Evolutionary conservation across 2,329 filamentous ascomycete species (phyloP).

Genomic region (Diplodia intermedia): DNA sequence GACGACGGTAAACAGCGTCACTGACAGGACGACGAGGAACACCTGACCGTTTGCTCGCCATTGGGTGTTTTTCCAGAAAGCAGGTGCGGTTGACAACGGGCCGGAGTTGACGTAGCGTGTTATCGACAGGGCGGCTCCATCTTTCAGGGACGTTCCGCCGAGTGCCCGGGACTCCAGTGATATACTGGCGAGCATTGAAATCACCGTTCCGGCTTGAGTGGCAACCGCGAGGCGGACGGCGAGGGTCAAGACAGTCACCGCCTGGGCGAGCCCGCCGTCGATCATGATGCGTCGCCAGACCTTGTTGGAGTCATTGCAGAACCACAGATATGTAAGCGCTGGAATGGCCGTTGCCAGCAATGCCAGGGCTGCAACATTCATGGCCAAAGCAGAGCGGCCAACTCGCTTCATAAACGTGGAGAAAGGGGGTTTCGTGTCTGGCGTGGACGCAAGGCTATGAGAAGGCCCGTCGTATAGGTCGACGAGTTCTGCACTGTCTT

Average conservation of each 20-base stretch:
- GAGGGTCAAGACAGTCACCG: background rate
- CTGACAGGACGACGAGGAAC: background rate
- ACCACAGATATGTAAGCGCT: background rate
- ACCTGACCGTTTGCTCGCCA: background rate
- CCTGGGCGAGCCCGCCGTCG: conserved; percentile 2
- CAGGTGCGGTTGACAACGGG: background rate
- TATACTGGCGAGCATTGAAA: background rate
- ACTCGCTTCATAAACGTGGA: background rate
- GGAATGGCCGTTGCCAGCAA: background rate
- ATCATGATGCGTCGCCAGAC: conserved; percentile 11
- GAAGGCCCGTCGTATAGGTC: too few relatives aligned
- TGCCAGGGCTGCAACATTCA: background rate
- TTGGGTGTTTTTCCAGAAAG: background rate
- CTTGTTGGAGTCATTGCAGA: background rate
- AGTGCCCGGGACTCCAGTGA: background rate
- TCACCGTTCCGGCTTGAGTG: background rate
- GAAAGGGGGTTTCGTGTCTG: too few relatives aligned
- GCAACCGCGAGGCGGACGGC: conserved; percentile 5
- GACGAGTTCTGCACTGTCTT: too few relatives aligned
- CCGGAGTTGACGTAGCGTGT: conserved; percentile 6
- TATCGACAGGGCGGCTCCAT: background rate
- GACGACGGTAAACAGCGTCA: background rate
- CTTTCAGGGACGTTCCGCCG: background rate
- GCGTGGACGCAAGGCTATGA: too few relatives aligned
- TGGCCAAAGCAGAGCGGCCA: background rate